Evolutionary conservation across 495 filamentous ascomycete genomes (phyloP).

Genomic region (Podospora australis): DNA sequence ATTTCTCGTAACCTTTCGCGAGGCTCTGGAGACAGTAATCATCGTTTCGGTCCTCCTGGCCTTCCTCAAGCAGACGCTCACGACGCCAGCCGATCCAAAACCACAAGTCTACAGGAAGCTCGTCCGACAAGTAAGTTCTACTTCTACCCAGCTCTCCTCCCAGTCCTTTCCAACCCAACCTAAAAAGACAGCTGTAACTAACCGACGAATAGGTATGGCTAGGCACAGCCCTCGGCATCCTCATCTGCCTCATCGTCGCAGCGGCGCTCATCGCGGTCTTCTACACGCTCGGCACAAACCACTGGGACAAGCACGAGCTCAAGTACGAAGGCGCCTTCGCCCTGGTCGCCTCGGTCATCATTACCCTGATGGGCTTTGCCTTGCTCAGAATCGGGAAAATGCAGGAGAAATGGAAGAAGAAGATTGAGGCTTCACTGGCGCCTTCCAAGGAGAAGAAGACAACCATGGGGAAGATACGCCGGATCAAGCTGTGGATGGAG

Average conservation of each 20-base stretch:
- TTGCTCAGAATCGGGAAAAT: conserved; percentile 77
- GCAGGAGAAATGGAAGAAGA: conserved; percentile 77
- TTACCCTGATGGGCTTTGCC: conserved; percentile 70
- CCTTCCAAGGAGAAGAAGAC: conserved; percentile 27
- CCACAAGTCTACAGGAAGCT: conserved; percentile 66
- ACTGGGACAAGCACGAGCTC: conserved; percentile 59
- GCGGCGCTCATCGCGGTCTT: conserved; percentile 73
- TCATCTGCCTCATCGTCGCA: conserved; percentile 62
- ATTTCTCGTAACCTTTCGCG: conserved; percentile 83
- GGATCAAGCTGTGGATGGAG: conserved; percentile 59
- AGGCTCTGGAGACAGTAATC: conserved; percentile 72
- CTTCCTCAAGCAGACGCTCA: conserved; percentile 71
- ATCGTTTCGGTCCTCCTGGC: conserved; percentile 78
- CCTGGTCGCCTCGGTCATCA: conserved; percentile 66
- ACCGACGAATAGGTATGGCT: conserved; percentile 57
- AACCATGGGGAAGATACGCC: conserved; percentile 14
- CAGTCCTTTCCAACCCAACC: too few relatives aligned
- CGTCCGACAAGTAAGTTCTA: conserved; percentile 55
- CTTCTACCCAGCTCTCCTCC: background rate
- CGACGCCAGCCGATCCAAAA: conserved; percentile 52
- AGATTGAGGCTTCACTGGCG: conserved; percentile 63
- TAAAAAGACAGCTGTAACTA: background rate
- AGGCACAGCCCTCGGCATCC: conserved; percentile 56
- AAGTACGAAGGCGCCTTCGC: conserved; percentile 75
- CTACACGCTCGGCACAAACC: conserved; percentile 61